phyloP scores from a whole-genome alignment of 495 filamentous ascomycete species.

The Parathielavia hyrcaniae region DNA sequence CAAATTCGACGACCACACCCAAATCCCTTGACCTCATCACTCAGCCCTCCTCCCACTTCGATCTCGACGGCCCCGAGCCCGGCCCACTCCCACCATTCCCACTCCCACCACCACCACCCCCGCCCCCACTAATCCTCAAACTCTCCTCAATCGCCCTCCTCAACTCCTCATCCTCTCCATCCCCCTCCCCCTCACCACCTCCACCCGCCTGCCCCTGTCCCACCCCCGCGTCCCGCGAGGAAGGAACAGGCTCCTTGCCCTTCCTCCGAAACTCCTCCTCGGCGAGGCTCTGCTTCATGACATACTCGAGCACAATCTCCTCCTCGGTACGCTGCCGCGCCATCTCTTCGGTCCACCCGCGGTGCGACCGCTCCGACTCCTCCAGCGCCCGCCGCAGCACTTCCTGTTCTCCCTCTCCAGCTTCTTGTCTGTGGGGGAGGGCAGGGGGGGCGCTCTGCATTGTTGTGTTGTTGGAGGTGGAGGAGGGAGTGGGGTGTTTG shows the following conservation, averaged over 20 bases:
- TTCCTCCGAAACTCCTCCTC: slow-evolving; percentile 52
- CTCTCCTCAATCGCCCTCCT: slow-evolving; percentile 45
- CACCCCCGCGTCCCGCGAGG: slow-evolving; percentile 17
- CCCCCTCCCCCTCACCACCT: slow-evolving; percentile 11
- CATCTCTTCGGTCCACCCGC: slow-evolving; percentile 34
- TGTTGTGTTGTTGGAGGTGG: background rate
- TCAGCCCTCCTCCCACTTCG: background rate
- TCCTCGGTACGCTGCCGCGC: slow-evolving; percentile 55
- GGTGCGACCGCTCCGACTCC: slow-evolving; percentile 41
- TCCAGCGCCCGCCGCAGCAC: slow-evolving; percentile 41
- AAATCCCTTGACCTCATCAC: background rate
- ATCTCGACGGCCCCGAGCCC: background rate
- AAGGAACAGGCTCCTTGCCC: too few relatives aligned
- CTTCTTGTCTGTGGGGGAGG: background rate
- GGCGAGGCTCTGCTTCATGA: slow-evolving; percentile 68
- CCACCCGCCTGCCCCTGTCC: slow-evolving; percentile 1
- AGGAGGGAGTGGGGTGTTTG: background rate
- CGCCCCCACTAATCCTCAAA: slow-evolving; percentile 28
- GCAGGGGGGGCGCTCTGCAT: background rate
- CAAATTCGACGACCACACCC: background rate
- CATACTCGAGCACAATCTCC: slow-evolving; percentile 66
- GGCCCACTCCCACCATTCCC: too few relatives aligned
- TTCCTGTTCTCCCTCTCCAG: slow-evolving; percentile 32
- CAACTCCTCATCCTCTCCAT: slow-evolving; percentile 42
- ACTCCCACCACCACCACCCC: background rate